Conservation (phyloP, 2,329 filamentous ascomycete genomes). For the Penicillium palitans region DNA sequence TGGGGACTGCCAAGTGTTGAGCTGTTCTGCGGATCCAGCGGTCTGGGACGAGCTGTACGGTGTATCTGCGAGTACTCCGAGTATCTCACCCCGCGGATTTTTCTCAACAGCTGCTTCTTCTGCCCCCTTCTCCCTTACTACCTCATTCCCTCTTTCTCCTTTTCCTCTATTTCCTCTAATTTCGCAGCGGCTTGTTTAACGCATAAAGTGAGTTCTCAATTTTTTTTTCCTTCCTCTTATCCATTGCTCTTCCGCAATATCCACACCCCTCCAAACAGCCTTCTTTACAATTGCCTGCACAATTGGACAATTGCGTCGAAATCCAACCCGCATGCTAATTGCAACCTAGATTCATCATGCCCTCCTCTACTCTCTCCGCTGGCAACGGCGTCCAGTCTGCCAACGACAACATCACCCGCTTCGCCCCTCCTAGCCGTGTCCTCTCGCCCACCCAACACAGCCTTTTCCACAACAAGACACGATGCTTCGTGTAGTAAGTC, state of each 20-base stretch:
- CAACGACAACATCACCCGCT: slow-evolving; percentile 99
- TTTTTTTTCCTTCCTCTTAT: slow-evolving; percentile 6
- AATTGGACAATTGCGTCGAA: neutral
- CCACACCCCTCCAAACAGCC: neutral
- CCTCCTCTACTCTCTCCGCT: slow-evolving; percentile 52
- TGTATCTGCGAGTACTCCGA: slow-evolving; percentile 31
- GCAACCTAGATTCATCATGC: slow-evolving; percentile 51
- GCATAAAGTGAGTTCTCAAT: slow-evolving; percentile 19
- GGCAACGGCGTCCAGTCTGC: slow-evolving; percentile 64
- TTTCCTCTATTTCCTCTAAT: slow-evolving; percentile 20
- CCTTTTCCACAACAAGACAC: slow-evolving; percentile 98
- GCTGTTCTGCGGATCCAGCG: slow-evolving; percentile 10
- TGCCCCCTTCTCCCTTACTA: slow-evolving; percentile 18
- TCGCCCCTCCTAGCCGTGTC: slow-evolving; percentile 87
- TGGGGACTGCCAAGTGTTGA: slow-evolving; percentile 25
- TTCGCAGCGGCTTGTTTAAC: slow-evolving; percentile 22
- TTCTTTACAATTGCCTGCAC: neutral
- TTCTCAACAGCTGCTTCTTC: slow-evolving; percentile 27
- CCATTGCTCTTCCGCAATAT: slow-evolving; percentile 12
- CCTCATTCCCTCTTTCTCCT: slow-evolving; percentile 20
- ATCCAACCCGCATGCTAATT: slow-evolving; percentile 8
- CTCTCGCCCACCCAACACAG: slow-evolving; percentile 86
- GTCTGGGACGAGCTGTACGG: slow-evolving; percentile 29
- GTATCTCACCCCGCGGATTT: slow-evolving; percentile 24
- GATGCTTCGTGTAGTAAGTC: slow-evolving; percentile 95